Conservation (phyloP, 768 basidiomycete genomes). For the Tricholoma saponaceum region DNA sequence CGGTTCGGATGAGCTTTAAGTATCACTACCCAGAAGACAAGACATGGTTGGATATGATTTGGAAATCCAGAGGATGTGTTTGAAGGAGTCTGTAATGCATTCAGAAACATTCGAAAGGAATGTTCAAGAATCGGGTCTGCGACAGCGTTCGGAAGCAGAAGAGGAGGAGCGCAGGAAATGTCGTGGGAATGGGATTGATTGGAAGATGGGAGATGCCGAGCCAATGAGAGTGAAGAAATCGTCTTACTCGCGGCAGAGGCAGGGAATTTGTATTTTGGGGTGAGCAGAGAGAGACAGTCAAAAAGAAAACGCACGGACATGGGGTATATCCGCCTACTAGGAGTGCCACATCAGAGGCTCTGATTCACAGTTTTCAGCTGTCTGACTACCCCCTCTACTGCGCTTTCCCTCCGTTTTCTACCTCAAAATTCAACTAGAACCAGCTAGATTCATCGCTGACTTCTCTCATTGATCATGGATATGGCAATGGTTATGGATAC, state of each 20-base stretch:
- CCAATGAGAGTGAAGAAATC: constrained; percentile 27
- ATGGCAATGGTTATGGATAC: constrained; percentile 3
- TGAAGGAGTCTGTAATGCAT: too few species aligned
- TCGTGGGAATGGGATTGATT: constrained; percentile 10
- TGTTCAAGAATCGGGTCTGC: too few species aligned
- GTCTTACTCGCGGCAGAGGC: constrained; percentile 20
- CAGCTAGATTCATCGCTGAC: too few species aligned
- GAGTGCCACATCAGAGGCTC: constrained; percentile 10
- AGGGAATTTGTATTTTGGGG: constrained; percentile 7
- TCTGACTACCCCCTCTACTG: constrained; percentile 1
- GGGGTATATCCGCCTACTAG: constrained; percentile 9
- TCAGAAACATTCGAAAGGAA: too few species aligned
- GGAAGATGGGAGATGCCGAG: constrained; percentile 37
- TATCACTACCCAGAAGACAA: too few species aligned
- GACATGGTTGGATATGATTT: too few species aligned
- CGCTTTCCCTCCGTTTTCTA: too few species aligned
- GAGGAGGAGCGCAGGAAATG: too few species aligned
- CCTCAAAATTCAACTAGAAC: constrained; percentile 1
- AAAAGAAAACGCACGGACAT: constrained; percentile 23
- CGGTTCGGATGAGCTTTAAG: too few species aligned
- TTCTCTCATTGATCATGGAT: too few species aligned
- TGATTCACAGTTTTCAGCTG: background rate
- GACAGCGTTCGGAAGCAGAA: too few species aligned
- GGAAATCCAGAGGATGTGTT: too few species aligned
- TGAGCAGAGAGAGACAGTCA: constrained; percentile 5